Conservation (phyloP, 2,329 filamentous ascomycete genomes). For the Ceratocystiopsis minuta region DNA sequence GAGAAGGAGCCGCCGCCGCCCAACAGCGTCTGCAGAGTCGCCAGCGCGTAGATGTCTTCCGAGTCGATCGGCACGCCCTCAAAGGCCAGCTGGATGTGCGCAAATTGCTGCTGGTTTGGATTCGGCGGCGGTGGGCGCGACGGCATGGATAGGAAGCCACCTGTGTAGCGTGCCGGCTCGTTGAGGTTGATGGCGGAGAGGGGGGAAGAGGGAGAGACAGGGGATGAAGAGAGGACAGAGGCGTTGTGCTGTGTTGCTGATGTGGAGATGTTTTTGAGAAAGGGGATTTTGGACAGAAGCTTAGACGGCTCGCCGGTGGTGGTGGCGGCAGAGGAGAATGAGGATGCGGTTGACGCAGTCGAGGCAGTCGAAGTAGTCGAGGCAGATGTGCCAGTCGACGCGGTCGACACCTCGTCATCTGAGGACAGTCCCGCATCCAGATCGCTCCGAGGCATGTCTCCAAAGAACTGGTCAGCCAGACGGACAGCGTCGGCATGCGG, state of each 20-base stretch:
- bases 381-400: no score
- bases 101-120: slow-evolving; percentile 62
- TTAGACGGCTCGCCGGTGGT: slow-evolving; percentile 36
- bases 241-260: slow-evolving; percentile 43
- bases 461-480: slow-evolving; percentile 72
- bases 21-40: slow-evolving; percentile 85
- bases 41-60: slow-evolving; percentile 88
- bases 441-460: slow-evolving; percentile 46
- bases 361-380: slow-evolving; percentile 12
- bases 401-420: no score
- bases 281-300: slow-evolving; percentile 57
- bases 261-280: slow-evolving; percentile 76
- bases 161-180: slow-evolving; percentile 67
- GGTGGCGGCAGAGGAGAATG: slow-evolving; percentile 13
- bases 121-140: slow-evolving; percentile 60
- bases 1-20: slow-evolving; percentile 94
- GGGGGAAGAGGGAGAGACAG: slow-evolving; percentile 26
- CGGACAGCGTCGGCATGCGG: slow-evolving; percentile 63
- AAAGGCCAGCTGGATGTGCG: slow-evolving; percentile 89
- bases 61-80: slow-evolving; percentile 83
- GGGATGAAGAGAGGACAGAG: slow-evolving; percentile 30
- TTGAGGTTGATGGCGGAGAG: slow-evolving; percentile 44
- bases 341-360: slow-evolving; percentile 13
- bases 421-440: no score
- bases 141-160: slow-evolving; percentile 77